These are phyloP conservation scores for Stagonosporopsis cucurbitacearum DNA, from an alignment of 2,329 filamentous ascomycete species.

Conservation along the genomic window DNA sequence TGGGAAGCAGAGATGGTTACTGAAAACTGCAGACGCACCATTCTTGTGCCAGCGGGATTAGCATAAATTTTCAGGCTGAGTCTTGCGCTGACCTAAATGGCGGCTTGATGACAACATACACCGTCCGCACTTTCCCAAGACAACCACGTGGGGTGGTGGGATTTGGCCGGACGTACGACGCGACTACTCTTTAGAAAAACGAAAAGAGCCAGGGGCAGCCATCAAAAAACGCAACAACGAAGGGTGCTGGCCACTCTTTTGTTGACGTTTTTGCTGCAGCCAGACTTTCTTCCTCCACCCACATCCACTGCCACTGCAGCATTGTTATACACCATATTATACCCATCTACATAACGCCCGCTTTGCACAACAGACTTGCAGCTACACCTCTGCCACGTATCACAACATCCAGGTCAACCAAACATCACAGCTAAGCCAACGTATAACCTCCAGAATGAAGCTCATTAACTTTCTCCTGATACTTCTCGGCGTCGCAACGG, in stretches of 20 bases:
- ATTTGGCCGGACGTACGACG: neutral
- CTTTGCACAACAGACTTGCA: neutral
- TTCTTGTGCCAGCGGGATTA: conserved; percentile 2
- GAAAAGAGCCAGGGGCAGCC: neutral
- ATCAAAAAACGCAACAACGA: neutral
- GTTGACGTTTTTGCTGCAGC: neutral
- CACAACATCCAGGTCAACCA: neutral
- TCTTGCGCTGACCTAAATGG: neutral
- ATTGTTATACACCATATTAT: neutral
- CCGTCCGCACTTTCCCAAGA: neutral
- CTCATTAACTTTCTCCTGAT: neutral
- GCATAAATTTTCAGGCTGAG: neutral
- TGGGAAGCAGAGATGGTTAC: neutral
- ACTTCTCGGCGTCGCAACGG: neutral
- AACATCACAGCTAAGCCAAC: neutral
- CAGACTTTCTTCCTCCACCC: neutral
- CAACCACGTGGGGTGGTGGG: neutral
- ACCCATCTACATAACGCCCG: neutral
- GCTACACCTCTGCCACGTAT: neutral
- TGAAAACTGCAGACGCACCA: conserved; percentile 12
- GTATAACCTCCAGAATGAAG: neutral
- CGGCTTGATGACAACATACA: neutral
- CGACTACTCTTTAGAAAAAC: neutral
- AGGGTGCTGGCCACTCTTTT: neutral
- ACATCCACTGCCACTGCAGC: neutral